Conservation (phyloP, 2,329 filamentous ascomycete genomes). For the Beauveria caledonica region DNA sequence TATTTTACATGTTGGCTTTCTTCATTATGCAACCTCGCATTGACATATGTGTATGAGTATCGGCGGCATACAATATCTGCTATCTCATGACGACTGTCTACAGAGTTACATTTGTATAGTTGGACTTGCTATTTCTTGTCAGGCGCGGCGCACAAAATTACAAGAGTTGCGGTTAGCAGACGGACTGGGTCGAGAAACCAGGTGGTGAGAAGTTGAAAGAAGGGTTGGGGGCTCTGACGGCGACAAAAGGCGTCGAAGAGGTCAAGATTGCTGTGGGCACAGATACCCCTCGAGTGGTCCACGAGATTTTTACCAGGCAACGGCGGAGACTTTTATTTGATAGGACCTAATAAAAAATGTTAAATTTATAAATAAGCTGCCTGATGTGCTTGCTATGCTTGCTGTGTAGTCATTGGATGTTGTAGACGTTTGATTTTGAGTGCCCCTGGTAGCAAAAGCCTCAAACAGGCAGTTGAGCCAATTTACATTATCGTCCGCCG, state of each 20-base stretch:
- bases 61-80: slow-evolving; percentile 19
- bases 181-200: slow-evolving; percentile 1
- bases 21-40: slow-evolving; percentile 4
- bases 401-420: neutral
- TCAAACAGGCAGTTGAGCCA: no score
- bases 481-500: no score
- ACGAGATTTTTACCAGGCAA: slow-evolving; percentile 7
- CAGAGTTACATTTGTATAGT: slow-evolving; percentile 30
- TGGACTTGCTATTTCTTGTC: slow-evolving; percentile 33
- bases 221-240: neutral
- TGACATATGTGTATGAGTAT: slow-evolving; percentile 7
- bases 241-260: neutral
- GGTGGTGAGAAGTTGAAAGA: neutral
- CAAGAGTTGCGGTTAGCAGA: slow-evolving; percentile 22
- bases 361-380: slow-evolving; percentile 1
- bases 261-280: slow-evolving; percentile 1
- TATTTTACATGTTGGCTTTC: slow-evolving; percentile 11
- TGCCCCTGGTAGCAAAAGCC: no score
- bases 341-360: slow-evolving; percentile 12
- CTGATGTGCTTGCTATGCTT: neutral
- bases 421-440: no score
- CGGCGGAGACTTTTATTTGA: slow-evolving; percentile 6
- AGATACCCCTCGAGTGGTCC: slow-evolving; percentile 10
- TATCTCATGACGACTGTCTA: slow-evolving; percentile 20
- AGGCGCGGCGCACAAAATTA: slow-evolving; percentile 29